Evolutionary conservation across 2,329 filamentous ascomycete genomes (phyloP).

Genomic region (Epichloe glyceriae): DNA sequence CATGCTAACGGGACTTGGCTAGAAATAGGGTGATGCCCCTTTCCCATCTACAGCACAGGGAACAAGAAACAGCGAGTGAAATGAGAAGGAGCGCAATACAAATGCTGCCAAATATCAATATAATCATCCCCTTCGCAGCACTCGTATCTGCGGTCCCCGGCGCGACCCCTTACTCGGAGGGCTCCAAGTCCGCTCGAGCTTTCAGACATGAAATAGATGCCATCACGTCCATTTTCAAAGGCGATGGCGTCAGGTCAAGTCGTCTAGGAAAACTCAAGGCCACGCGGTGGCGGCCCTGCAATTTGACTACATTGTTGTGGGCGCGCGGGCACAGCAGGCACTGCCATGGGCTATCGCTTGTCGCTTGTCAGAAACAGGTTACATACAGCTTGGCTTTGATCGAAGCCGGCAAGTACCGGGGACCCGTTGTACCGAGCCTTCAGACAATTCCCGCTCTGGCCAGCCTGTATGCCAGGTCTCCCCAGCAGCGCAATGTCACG

Average conservation of each 20-base stretch:
- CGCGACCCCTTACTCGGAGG: background rate
- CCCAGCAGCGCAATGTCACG: background rate
- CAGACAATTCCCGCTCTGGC: background rate
- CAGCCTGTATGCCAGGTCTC: background rate
- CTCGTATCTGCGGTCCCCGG: background rate
- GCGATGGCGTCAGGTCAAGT: background rate
- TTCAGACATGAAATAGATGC: background rate
- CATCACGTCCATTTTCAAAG: background rate
- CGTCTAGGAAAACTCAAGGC: background rate
- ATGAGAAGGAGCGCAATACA: background rate
- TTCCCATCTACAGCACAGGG: background rate
- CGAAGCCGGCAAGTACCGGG: background rate
- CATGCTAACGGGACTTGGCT: no score
- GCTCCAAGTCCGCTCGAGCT: background rate
- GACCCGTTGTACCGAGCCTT: background rate
- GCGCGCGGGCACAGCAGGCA: conserved; percentile 48
- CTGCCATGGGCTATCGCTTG: background rate
- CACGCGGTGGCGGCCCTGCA: background rate
- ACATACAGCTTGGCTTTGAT: background rate
- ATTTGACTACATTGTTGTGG: conserved; percentile 49
- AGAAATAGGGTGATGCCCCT: background rate
- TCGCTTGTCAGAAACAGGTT: background rate
- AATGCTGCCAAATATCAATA: background rate
- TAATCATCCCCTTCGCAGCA: background rate
- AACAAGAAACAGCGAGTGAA: background rate